Conservation (phyloP, 495 filamentous ascomycete genomes). For the Penicillium silybi region DNA sequence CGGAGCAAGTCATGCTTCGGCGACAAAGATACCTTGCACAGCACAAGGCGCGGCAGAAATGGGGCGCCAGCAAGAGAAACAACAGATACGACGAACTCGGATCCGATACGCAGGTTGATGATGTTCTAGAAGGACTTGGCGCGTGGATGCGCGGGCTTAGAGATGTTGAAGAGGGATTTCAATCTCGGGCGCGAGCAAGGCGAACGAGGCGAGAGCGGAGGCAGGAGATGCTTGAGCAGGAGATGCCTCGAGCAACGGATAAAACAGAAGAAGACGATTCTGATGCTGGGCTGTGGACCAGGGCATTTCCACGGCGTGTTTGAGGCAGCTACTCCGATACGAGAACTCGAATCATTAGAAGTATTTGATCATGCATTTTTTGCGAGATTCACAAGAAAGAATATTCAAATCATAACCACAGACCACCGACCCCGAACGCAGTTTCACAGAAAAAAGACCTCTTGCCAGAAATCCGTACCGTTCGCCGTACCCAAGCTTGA, state of each 20-base stretch:
- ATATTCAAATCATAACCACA: conserved; percentile 6
- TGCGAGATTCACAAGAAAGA: conserved; percentile 2
- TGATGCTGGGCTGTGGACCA: neutral
- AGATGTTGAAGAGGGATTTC: conserved; percentile 37
- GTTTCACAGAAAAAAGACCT: conserved; percentile 16
- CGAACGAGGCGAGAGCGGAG: conserved; percentile 21
- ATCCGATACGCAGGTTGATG: conserved; percentile 20
- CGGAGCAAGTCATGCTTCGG: conserved; percentile 15
- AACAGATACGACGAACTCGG: neutral
- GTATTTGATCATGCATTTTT: conserved; percentile 9
- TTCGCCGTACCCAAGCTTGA: conserved; percentile 26
- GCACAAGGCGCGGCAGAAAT: conserved; percentile 13
- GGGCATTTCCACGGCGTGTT: neutral
- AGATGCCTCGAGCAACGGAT: neutral
- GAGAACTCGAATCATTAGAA: neutral
- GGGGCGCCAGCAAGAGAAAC: conserved; percentile 12
- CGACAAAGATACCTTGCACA: neutral
- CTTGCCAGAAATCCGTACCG: conserved; percentile 25
- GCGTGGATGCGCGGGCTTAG: conserved; percentile 44
- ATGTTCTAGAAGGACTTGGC: conserved; percentile 32
- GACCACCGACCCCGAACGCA: conserved; percentile 11
- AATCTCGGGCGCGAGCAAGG: conserved; percentile 23
- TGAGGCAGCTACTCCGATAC: neutral
- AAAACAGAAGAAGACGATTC: neutral
- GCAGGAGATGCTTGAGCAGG: conserved; percentile 7